Conservation (phyloP, 805 yeast species). For the Nakazawaea anatomiae region DNA sequence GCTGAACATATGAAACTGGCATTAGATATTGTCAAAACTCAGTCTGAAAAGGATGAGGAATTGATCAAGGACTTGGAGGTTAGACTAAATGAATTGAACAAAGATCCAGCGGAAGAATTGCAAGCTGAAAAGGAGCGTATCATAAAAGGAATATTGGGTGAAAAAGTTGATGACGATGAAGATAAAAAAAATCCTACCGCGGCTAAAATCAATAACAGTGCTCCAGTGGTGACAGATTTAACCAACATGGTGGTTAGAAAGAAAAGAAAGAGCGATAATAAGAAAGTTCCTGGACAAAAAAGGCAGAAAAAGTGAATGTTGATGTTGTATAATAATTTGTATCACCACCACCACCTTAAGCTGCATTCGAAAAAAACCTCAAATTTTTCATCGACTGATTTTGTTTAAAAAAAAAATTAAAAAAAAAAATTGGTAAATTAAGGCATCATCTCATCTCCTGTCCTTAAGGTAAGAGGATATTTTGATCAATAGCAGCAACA, state of each 20-base stretch:
- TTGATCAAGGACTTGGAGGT: constrained; percentile 50
- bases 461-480: neutral
- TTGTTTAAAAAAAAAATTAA: neutral
- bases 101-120: constrained; percentile 43
- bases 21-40: constrained; percentile 37
- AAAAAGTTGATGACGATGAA: constrained; percentile 20
- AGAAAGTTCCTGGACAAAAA: constrained; percentile 4
- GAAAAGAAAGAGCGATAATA: constrained; percentile 21
- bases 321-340: neutral
- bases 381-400: neutral
- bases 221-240: constrained; percentile 48
- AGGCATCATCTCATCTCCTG: constrained; percentile 3
- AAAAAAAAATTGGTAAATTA: neutral
- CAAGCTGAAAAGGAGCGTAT: constrained; percentile 46
- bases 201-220: constrained; percentile 15
- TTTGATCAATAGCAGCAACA: too few species aligned
- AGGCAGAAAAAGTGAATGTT: neutral
- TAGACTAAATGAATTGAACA: constrained; percentile 48
- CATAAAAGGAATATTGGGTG: constrained; percentile 53
- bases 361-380: too few species aligned
- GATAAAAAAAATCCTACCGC: constrained; percentile 13
- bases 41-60: constrained; percentile 33
- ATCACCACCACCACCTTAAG: too few species aligned
- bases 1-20: constrained; percentile 33
- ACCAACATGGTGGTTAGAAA: constrained; percentile 60